Evolutionary conservation across 192 early-diverging fungal genomes (phyloP).

Genomic region (Radiomyces spectabilis): DNA sequence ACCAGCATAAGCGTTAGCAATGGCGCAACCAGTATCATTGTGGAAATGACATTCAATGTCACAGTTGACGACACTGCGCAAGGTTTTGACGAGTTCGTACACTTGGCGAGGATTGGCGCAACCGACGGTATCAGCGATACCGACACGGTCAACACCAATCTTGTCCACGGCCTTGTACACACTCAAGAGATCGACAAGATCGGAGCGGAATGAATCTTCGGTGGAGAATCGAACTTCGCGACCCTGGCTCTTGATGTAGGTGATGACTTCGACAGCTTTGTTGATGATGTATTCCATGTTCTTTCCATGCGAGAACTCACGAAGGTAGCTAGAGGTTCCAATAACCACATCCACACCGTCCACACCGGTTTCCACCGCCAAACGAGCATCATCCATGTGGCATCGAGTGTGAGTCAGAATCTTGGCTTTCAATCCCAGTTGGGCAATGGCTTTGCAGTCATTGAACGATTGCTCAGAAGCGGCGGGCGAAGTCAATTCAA

Average conservation of each 20-base stretch:
- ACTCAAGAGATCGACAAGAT: constrained; percentile 93
- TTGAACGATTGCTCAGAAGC: constrained; percentile 93
- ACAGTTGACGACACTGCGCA: constrained; percentile 90
- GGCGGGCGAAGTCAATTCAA: constrained; percentile 94
- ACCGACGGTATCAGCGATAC: constrained; percentile 98
- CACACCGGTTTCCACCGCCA: constrained; percentile 94
- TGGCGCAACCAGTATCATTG: constrained; percentile 97
- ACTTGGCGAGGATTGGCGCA: constrained; percentile 98
- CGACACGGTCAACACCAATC: constrained; percentile 96
- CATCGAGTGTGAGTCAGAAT: constrained; percentile 94
- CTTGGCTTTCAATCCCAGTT: constrained; percentile 94
- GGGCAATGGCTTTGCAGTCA: constrained; percentile 88
- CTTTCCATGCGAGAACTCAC: constrained; percentile 99
- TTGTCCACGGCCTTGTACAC: constrained; percentile 95
- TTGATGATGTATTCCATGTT: constrained; percentile 97
- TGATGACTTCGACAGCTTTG: constrained; percentile 93
- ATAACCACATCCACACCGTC: constrained; percentile 97
- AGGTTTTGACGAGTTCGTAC: constrained; percentile 92
- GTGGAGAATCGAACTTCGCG: constrained; percentile 97
- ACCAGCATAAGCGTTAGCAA: constrained; percentile 90
- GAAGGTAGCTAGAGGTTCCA: constrained; percentile 90
- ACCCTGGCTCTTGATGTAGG: constrained; percentile 91
- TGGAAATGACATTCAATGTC: constrained; percentile 99
- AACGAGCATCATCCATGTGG: constrained; percentile 96
- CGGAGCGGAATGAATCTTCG: constrained; percentile 96